phyloP scores from a whole-genome alignment of 768 basidiomycete genomes.

The Galerina sulciceps region DNA sequence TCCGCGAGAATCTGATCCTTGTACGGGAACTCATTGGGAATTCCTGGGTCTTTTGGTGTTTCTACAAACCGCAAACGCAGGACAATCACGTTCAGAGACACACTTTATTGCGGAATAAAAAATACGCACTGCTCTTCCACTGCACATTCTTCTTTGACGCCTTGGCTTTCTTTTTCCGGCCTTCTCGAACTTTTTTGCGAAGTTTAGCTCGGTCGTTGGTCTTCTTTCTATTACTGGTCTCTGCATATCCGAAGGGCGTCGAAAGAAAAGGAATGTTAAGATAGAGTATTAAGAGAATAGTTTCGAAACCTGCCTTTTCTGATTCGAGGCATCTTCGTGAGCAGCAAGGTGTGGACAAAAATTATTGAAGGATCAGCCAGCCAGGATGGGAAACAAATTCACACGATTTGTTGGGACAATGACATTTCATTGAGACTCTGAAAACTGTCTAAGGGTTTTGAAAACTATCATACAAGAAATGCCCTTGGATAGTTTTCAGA shows the following conservation, averaged over 20 bases:
- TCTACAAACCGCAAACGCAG: slow-evolving; percentile 42
- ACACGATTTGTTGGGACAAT: too few relatives aligned
- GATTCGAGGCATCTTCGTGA: slow-evolving; percentile 63
- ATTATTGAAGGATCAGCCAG: too few relatives aligned
- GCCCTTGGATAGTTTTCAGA: too few relatives aligned
- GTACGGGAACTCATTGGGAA: slow-evolving; percentile 91
- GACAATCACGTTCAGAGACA: not conserved
- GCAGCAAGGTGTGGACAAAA: too few relatives aligned
- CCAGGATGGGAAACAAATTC: too few relatives aligned
- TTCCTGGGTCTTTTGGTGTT: slow-evolving; percentile 88
- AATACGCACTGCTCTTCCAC: slow-evolving; percentile 85
- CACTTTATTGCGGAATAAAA: slow-evolving; percentile 7
- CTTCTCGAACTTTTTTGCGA: slow-evolving; percentile 76
- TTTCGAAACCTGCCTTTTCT: slow-evolving; percentile 59
- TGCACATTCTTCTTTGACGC: slow-evolving; percentile 77
- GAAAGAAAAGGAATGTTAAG: not conserved
- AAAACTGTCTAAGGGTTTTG: too few relatives aligned
- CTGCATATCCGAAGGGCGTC: slow-evolving; percentile 40
- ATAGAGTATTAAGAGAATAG: not conserved
- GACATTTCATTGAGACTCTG: too few relatives aligned
- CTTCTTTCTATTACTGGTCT: slow-evolving; percentile 82
- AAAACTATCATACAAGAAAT: too few relatives aligned
- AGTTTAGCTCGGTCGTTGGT: slow-evolving; percentile 75
- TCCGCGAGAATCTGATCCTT: slow-evolving; percentile 95
- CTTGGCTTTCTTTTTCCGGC: slow-evolving; percentile 75